A percentile compares a stretch with the other conserved stretches of the same genome.
Evolutionary conservation across 495 filamentous ascomycete species (phyloP).

Genomic region (Venustampulla echinocandica): DNA sequence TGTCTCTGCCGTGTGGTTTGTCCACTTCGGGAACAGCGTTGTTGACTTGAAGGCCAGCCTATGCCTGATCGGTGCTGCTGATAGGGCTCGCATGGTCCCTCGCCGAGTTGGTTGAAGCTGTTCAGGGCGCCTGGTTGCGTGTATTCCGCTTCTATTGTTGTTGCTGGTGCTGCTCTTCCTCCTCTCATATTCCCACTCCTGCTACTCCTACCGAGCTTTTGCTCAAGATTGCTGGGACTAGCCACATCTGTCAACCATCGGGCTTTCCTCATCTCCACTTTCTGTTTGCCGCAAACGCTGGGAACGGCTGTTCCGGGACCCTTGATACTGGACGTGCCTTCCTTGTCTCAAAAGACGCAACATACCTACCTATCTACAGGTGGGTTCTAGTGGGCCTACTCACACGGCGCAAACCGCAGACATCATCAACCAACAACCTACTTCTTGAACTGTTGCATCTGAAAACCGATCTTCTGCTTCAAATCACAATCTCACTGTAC

Average conservation of each 20-base stretch:
- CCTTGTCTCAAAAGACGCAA: conserved; percentile 12
- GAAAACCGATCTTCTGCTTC: background rate
- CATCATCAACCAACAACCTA: too few species aligned
- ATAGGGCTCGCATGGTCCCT: background rate
- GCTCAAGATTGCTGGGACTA: background rate
- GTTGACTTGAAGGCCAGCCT: background rate
- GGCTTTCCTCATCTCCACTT: conserved; percentile 13
- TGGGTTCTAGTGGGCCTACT: background rate
- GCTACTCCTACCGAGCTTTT: background rate
- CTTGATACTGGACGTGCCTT: conserved; percentile 3
- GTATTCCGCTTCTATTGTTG: background rate
- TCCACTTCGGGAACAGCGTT: background rate
- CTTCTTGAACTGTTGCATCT: background rate
- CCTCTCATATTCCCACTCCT: background rate
- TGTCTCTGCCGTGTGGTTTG: conserved; percentile 1
- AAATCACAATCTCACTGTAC: background rate
- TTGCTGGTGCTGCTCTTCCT: background rate
- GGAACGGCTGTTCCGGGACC: conserved; percentile 12
- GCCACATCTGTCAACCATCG: background rate
- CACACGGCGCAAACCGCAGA: background rate
- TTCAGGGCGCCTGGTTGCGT: too few species aligned
- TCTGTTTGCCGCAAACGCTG: conserved; percentile 22
- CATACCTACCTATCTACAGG: background rate
- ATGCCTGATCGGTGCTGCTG: conserved; percentile 2
- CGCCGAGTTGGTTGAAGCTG: background rate